These are phyloP conservation scores for Mycosphaerella sp. DNA, from an alignment of 2,329 filamentous ascomycete species.

Conservation along the genomic window DNA sequence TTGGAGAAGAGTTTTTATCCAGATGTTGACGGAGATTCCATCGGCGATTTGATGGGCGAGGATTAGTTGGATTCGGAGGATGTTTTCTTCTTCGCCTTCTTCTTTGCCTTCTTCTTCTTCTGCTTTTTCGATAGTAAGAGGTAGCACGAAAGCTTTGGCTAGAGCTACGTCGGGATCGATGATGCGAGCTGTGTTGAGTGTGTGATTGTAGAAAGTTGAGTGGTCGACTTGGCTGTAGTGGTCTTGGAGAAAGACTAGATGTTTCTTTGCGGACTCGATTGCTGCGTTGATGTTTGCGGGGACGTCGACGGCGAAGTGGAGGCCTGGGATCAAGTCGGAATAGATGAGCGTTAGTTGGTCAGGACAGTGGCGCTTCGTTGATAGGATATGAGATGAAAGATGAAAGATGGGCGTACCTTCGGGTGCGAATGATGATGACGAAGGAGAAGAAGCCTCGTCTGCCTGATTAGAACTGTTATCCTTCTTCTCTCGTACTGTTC, in stretches of 20 bases:
- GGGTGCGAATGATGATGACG: background rate
- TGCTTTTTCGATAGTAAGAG: constrained; percentile 26
- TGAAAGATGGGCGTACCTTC: background rate
- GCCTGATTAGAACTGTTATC: too few relatives aligned
- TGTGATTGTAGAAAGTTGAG: constrained; percentile 38
- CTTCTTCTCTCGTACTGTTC: constrained; percentile 17
- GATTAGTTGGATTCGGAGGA: constrained; percentile 36
- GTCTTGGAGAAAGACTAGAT: constrained; percentile 38
- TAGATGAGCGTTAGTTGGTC: too few relatives aligned
- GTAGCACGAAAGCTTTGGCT: constrained; percentile 38
- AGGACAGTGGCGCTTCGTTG: too few relatives aligned
- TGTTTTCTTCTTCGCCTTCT: constrained; percentile 12
- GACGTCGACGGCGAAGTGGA: constrained; percentile 35
- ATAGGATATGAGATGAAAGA: background rate
- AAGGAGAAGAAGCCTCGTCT: too few relatives aligned
- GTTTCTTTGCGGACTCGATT: constrained; percentile 27
- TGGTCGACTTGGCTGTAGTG: constrained; percentile 32
- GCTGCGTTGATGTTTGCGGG: constrained; percentile 29
- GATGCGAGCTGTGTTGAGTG: constrained; percentile 37
- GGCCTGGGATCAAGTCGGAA: background rate
- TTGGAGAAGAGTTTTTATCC: constrained; percentile 38
- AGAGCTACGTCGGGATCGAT: constrained; percentile 35
- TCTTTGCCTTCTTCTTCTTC: too few relatives aligned
- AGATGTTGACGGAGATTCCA: constrained; percentile 31
- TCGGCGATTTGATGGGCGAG: constrained; percentile 44